A percentile compares a stretch with the other conserved stretches of the same genome.
phyloP scores from a whole-genome alignment of 2,329 filamentous ascomycete genomes.

The Fusarium sp. region DNA sequence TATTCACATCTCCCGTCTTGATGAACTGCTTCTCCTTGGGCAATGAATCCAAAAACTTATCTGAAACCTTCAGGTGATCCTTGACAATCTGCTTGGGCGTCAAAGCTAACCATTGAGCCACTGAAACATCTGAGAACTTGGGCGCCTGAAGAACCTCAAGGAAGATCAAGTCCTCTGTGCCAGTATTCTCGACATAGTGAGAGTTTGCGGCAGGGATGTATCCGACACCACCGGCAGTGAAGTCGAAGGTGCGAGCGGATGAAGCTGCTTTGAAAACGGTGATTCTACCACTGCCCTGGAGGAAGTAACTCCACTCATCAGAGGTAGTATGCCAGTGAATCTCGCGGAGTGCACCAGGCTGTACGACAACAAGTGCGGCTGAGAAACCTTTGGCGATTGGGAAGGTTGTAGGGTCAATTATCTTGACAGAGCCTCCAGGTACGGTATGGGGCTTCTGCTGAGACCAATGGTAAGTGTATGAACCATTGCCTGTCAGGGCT shows the following conservation, averaged over 20 bases:
- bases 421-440: slow-evolving; percentile 9
- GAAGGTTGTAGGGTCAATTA: slow-evolving; percentile 2
- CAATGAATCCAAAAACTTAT: slow-evolving; percentile 6
- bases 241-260: slow-evolving; percentile 3
- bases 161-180: slow-evolving; percentile 4
- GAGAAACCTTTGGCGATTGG: slow-evolving; percentile 8
- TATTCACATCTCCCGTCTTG: neutral
- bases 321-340: slow-evolving; percentile 18
- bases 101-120: slow-evolving; percentile 12
- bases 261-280: slow-evolving; percentile 7
- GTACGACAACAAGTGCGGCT: neutral
- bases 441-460: slow-evolving; percentile 12
- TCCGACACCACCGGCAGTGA: slow-evolving; percentile 5
- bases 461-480: slow-evolving; percentile 22
- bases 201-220: slow-evolving; percentile 10
- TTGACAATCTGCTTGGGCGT: slow-evolving; percentile 10
- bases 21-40: slow-evolving; percentile 16
- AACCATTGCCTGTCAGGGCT: neutral
- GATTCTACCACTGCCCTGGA: slow-evolving; percentile 4
- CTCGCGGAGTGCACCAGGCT: slow-evolving; percentile 6
- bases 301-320: slow-evolving; percentile 16
- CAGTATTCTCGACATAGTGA: slow-evolving; percentile 17
- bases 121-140: slow-evolving; percentile 11
- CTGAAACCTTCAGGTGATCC: slow-evolving; percentile 12
- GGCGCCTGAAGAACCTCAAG: slow-evolving; percentile 12